phyloP scores from a whole-genome alignment of 1,284 basidiomycete species.

The Ustilago tritici region DNA sequence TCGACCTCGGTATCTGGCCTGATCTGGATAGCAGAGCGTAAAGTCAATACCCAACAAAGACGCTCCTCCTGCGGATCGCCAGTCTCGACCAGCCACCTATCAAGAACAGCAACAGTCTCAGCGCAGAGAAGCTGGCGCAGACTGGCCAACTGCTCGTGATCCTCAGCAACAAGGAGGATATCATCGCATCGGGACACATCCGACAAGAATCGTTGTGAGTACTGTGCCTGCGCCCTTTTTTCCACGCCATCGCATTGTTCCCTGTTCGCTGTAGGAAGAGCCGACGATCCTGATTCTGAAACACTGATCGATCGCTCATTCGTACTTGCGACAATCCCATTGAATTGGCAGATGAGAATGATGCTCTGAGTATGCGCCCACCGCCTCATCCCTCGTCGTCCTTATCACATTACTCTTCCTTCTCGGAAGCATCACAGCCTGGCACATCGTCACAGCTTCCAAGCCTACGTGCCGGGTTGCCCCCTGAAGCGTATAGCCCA shows the following conservation, averaged over 20 bases:
- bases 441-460: slow-evolving; percentile 8
- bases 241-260: background rate
- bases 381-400: slow-evolving; percentile 15
- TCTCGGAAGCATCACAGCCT: slow-evolving; percentile 3
- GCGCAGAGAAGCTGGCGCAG: slow-evolving; percentile 3
- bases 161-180: background rate
- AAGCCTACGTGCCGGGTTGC: background rate
- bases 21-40: slow-evolving; percentile 14
- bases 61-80: slow-evolving; percentile 17
- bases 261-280: slow-evolving; percentile 6
- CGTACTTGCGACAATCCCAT: background rate
- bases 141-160: slow-evolving; percentile 4
- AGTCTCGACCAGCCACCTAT: background rate
- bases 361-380: slow-evolving; percentile 22
- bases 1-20: slow-evolving; percentile 5
- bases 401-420: background rate
- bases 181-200: background rate
- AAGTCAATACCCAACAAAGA: slow-evolving; percentile 28
- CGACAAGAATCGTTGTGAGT: slow-evolving; percentile 17
- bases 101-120: slow-evolving; percentile 1
- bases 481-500: background rate
- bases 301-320: background rate
- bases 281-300: slow-evolving; percentile 5
- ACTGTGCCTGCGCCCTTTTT: background rate
- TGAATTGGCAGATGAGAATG: background rate